Base-by-base conservation (phyloP, 805 yeast genomes). In the Candida railenensis region DNA sequence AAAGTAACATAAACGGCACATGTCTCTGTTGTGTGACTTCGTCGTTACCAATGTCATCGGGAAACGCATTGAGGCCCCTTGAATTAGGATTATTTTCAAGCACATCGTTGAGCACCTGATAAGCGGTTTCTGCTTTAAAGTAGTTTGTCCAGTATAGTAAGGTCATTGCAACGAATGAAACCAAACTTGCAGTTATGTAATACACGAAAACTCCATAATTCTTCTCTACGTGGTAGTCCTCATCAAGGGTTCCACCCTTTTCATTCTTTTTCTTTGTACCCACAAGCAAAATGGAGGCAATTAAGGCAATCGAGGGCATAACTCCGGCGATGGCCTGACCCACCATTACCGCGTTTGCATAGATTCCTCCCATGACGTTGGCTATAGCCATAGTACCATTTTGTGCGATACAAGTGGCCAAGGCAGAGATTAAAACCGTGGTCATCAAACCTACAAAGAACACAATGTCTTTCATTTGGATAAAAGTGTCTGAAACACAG, bases 281-380 rank as follows among this genome's bases (percentile, higher is more conserved):
- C 11, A 68, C 66, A 3, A 69, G 40, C 43, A 78, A 56, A 21
- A 80, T 81, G 9, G 86, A 78, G 9, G 77, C 48, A 49, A 82
- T 83, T 54, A 81, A 77, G 12, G 86, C 83, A 16, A 87, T 60
- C 0, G 96, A 82, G 2, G 99, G 98, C 32, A 92, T 68, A 0
- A 94, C 96, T 2, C 99, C 99, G 0, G 97, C 89, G 15, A 92
- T 70, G 0, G 96, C 96, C 63, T 92, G 96, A 1, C 99, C 99
- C 2, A 91, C 91, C 86, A 94, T 88, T 1, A 86, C 86, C 0
- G 87, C 95, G 58, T 94, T 96, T 9, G 96, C 91, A 60, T 80
- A 87, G 12, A 82, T 76, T 1, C 89, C 76, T 3, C 94, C 91
- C 59, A 82, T 73, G 1, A 85, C 81, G 56, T 88, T 87, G 2